Evolutionary conservation across 2,329 filamentous ascomycete species (phyloP), one percentile per base, ranked within the genome.

Genomic region (Ophiostoma ulmi): DNA sequence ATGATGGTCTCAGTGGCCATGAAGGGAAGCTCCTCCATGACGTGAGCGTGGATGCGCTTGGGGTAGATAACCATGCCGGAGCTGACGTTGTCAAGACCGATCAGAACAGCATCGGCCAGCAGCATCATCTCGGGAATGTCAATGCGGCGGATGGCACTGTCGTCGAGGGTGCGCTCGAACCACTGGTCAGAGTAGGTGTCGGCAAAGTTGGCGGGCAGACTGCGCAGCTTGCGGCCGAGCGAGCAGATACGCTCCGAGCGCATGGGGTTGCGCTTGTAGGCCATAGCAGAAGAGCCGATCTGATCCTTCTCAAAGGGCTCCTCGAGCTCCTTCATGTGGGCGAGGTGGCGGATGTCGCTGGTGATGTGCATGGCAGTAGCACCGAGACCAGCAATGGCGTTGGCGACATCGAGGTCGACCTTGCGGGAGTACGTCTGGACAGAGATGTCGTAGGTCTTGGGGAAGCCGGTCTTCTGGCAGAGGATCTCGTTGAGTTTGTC

Each of bases 251-350:
- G 75, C 77, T 85, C 83, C 38, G 78, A 83, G 41, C 83, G 79
- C 84, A 85, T 85, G 89, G 81, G 79, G 73, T 81, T 82, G 31
- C 78, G 77, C 78, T 85, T 85, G 76, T 83, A 85, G 48, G 71
- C 76, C 78, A 87, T 86, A 71, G 88, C 88, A 67, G 83, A 86
- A 64, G 83, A 87, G 38, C 90, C 91, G 75, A 94, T 93, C 80
- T 96, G 92, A 74, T 88, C 86, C 76, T 88, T 88, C 81, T 94
- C 91, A 75, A 93, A 92, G 0, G 91, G 92, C 82, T 94, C 91
- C 77, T 96, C 93, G 72, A 95, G 83, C 79, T 96, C 92, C 83
- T 97, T 96, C 80, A 88, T 68, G 70, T 73, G 65, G 6, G 71
- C 72, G 17, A 74, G 69, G 63, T 74, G 72, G 26, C 73, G 70